phyloP scores from a whole-genome alignment of 768 basidiomycete species.

The Phylloporus sp. region DNA sequence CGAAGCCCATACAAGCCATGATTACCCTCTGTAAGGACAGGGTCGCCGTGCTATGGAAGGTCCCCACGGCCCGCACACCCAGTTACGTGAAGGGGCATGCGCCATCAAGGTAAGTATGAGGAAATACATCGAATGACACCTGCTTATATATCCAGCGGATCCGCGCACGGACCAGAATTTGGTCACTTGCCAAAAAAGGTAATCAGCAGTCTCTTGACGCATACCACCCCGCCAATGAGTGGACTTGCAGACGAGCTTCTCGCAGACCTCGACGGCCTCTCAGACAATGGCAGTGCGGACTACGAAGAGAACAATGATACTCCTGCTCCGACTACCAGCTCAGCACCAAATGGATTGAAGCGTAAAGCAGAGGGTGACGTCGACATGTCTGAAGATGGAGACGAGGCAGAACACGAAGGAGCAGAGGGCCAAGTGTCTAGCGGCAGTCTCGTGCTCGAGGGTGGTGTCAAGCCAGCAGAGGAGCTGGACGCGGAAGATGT shows the following conservation, averaged over 20 bases:
- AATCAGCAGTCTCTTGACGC: not conserved
- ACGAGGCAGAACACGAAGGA: constrained; percentile 37
- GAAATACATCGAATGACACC: rapidly evolving
- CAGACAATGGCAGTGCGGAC: constrained; percentile 56
- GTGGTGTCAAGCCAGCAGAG: constrained; percentile 90
- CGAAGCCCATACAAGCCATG: too few relatives aligned
- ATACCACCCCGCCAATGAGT: constrained; percentile 49
- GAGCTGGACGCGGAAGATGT: constrained; percentile 94
- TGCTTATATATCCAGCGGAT: constrained; percentile 5
- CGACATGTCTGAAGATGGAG: constrained; percentile 58
- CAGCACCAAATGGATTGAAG: constrained; percentile 42
- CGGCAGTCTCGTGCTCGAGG: constrained; percentile 69
- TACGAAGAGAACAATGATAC: constrained; percentile 40
- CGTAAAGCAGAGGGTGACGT: constrained; percentile 56
- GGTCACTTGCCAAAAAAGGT: constrained; percentile 5
- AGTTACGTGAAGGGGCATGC: constrained; percentile 49
- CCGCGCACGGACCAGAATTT: constrained; percentile 18
- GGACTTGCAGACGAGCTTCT: constrained; percentile 89
- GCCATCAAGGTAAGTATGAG: constrained; percentile 69
- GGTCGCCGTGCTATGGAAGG: constrained; percentile 56
- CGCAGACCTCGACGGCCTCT: constrained; percentile 86
- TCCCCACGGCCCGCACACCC: constrained; percentile 55
- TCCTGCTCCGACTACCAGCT: constrained; percentile 17
- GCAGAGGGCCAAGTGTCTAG: constrained; percentile 39
- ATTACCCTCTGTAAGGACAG: constrained; percentile 45